These are phyloP conservation scores for Torulaspora delbrueckii DNA, from an alignment of 805 yeast genomes.

Conservation along the genomic window DNA sequence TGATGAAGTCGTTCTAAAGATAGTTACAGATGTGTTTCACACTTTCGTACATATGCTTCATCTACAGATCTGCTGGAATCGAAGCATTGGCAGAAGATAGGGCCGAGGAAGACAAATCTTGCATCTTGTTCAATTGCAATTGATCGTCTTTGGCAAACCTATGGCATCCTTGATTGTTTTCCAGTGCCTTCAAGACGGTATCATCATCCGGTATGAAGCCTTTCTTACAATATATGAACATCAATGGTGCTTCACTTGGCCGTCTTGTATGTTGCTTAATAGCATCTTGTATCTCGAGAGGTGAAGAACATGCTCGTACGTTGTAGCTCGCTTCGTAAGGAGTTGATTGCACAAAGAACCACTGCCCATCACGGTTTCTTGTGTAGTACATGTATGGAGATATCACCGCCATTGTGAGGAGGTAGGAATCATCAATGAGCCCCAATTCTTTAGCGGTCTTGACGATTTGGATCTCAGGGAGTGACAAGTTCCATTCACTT, in stretches of 20 bases:
- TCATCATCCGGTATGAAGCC: conserved; percentile 19
- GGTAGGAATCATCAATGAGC: conserved; percentile 28
- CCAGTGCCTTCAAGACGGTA: conserved; percentile 13
- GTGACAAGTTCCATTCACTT: conserved; percentile 28
- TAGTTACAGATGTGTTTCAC: background rate
- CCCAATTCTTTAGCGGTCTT: conserved; percentile 24
- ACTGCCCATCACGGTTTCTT: conserved; percentile 18
- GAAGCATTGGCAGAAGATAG: conserved; percentile 1
- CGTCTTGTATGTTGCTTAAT: conserved; percentile 23
- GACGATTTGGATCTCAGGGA: conserved; percentile 27
- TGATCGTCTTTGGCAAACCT: conserved; percentile 24
- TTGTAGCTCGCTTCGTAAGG: conserved; percentile 17
- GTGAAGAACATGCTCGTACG: conserved; percentile 15
- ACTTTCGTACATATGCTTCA: background rate
- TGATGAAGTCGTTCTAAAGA: no score
- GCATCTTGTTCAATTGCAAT: conserved; percentile 8
- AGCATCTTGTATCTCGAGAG: conserved; percentile 19
- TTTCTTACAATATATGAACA: conserved; percentile 28
- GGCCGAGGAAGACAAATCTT: background rate
- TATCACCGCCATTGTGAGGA: conserved; percentile 25
- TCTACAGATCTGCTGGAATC: conserved; percentile 3
- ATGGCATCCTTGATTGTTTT: conserved; percentile 21
- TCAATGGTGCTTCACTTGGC: conserved; percentile 30
- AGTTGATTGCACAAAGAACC: conserved; percentile 21
- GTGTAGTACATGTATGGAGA: conserved; percentile 30